These are phyloP conservation scores for Boletus rufocinnamomeus DNA, from an alignment of 768 basidiomycete species.

Conservation along the genomic window DNA sequence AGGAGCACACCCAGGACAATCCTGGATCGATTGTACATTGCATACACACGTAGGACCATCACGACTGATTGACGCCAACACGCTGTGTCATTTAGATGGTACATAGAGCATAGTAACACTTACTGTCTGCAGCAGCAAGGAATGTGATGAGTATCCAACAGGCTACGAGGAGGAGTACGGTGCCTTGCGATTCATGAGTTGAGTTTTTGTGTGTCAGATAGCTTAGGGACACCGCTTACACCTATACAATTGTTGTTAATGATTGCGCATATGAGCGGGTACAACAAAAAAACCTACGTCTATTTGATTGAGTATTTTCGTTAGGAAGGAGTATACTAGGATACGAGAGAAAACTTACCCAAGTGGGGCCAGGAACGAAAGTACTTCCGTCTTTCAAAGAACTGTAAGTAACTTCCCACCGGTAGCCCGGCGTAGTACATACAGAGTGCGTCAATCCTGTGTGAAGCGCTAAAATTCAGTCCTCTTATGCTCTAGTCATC, in stretches of 20 bases:
- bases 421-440: neutral
- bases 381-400: conserved; percentile 12
- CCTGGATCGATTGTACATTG: conserved; percentile 24
- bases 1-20: conserved; percentile 18
- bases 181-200: conserved; percentile 12
- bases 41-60: conserved; percentile 30
- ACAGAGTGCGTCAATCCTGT: conserved; percentile 14
- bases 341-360: conserved; percentile 2
- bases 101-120: neutral
- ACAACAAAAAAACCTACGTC: conserved; percentile 15
- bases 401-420: neutral
- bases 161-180: neutral
- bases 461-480: neutral
- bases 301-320: conserved; percentile 1
- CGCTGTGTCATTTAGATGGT: neutral
- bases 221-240: conserved; percentile 9
- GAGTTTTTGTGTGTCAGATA: neutral
- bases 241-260: conserved; percentile 7
- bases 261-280: no score
- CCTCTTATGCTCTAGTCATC: neutral
- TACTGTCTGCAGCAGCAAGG: conserved; percentile 21
- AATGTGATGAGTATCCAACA: conserved; percentile 8
- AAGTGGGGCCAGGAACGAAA: conserved; percentile 22
- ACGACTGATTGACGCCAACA: conserved; percentile 10
- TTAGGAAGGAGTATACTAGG: neutral